Percentiles rank a stretch among this genome's conserved stretches.
Conservation (phyloP, 139 green algal species). For the Micromonas commoda region DNA sequence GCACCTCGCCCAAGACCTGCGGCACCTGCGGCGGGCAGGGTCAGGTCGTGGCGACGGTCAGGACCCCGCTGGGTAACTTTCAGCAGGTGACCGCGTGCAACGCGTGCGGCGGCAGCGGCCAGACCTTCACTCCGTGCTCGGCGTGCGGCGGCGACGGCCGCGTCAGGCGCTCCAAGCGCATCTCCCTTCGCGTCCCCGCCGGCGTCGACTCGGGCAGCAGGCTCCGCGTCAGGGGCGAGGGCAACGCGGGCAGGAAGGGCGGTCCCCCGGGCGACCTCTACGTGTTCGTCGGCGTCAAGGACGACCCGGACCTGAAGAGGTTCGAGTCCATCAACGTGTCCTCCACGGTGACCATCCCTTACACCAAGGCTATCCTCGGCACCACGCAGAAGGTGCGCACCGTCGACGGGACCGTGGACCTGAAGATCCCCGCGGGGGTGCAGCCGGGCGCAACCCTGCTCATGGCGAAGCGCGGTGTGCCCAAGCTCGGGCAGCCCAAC, state of each 20-base stretch:
- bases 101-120: constrained; percentile 39
- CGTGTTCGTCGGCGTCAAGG: constrained; percentile 81
- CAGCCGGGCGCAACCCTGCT: constrained; percentile 95
- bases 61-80: constrained; percentile 89
- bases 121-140: constrained; percentile 39
- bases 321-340: constrained; percentile 83
- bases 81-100: constrained; percentile 64
- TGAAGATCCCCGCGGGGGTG: constrained; percentile 86
- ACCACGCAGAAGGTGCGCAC: constrained; percentile 73
- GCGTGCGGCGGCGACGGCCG: constrained; percentile 85
- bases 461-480: constrained; percentile 94
- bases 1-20: constrained; percentile 75
- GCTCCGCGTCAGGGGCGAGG: constrained; percentile 64
- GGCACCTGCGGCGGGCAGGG: constrained; percentile 76
- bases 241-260: constrained; percentile 33
- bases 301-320: constrained; percentile 73
- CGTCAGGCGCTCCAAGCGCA: constrained; percentile 75
- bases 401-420: constrained; percentile 89
- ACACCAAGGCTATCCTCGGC: constrained; percentile 91
- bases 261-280: constrained; percentile 85
- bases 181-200: constrained; percentile 76
- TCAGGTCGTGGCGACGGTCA: constrained; percentile 77
- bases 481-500: constrained; percentile 62
- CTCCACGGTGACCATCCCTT: constrained; percentile 65
- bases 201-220: constrained; percentile 78